phyloP scores from a whole-genome alignment of 768 basidiomycete species.

The Russula ochroleuca region DNA sequence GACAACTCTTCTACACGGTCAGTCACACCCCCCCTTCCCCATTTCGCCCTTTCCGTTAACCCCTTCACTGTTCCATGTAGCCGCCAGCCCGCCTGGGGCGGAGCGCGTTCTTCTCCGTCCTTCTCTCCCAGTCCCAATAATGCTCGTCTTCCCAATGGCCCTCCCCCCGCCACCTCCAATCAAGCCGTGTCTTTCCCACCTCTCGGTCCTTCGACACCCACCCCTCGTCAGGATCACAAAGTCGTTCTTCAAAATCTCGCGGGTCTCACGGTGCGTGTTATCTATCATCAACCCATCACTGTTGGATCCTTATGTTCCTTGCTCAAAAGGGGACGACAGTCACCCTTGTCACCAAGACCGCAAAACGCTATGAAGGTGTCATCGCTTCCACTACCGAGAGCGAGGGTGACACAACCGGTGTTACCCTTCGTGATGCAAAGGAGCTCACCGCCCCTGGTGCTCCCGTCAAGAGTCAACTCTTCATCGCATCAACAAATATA shows the following conservation, averaged over 20 bases:
- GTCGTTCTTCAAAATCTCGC: constrained; percentile 51
- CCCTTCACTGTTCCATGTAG: constrained; percentile 28
- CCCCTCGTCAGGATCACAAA: constrained; percentile 41
- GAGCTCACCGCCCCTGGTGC: constrained; percentile 61
- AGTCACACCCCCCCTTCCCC: constrained; percentile 35
- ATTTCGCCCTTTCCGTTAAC: constrained; percentile 22
- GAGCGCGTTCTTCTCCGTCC: constrained; percentile 64
- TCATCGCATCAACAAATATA: constrained; percentile 70
- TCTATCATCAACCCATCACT: neutral
- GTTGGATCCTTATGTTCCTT: constrained; percentile 1
- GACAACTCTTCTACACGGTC: constrained; percentile 41
- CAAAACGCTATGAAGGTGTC: constrained; percentile 69
- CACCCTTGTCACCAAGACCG: constrained; percentile 64
- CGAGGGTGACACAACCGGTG: constrained; percentile 70
- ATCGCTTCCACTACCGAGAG: constrained; percentile 49
- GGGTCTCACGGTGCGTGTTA: constrained; percentile 54
- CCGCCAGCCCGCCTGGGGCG: constrained; percentile 58
- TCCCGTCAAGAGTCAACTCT: constrained; percentile 62
- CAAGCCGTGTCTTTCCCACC: constrained; percentile 38
- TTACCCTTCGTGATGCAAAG: constrained; percentile 73
- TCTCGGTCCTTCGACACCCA: constrained; percentile 34
- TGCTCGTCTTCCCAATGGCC: constrained; percentile 43
- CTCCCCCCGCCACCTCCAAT: constrained; percentile 34
- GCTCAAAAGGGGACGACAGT: constrained; percentile 62
- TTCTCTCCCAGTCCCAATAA: constrained; percentile 50